phyloP scores from a whole-genome alignment of 2,329 filamentous ascomycete species.

The Escovopsis sp. region DNA sequence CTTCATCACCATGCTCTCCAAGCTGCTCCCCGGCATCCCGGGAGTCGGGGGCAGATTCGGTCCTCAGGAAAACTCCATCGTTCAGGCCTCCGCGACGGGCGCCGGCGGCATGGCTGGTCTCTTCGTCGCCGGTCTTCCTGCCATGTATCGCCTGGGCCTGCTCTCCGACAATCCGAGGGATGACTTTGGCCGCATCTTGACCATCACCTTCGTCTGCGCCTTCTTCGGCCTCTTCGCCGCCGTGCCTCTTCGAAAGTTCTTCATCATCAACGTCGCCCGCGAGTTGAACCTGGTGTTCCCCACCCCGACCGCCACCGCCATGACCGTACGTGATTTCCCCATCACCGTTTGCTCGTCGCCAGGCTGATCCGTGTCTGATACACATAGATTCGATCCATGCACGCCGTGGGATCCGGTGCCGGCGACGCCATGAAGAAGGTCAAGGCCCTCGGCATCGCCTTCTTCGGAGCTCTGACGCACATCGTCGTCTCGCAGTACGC shows the following conservation, averaged over 20 bases:
- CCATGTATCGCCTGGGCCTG: constrained; percentile 40
- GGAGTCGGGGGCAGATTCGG: constrained; percentile 39
- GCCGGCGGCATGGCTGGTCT: constrained; percentile 41
- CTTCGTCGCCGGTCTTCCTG: constrained; percentile 44
- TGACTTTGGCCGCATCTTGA: constrained; percentile 43
- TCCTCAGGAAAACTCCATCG: constrained; percentile 46
- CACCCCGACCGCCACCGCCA: constrained; percentile 41
- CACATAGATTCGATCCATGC: constrained; percentile 40
- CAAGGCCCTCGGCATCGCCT: constrained; percentile 36
- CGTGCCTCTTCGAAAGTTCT: constrained; percentile 50
- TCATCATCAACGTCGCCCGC: constrained; percentile 48
- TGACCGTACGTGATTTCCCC: constrained; percentile 21
- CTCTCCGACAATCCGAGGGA: constrained; percentile 31
- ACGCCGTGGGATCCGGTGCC: constrained; percentile 36
- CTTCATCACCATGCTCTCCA: constrained; percentile 37
- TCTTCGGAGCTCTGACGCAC: constrained; percentile 32
- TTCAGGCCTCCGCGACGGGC: constrained; percentile 43
- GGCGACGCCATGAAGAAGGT: constrained; percentile 39
- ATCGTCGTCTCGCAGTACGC: constrained; percentile 44
- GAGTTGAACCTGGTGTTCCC: constrained; percentile 46
- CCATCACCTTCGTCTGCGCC: constrained; percentile 44
- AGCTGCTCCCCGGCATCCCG: constrained; percentile 31
- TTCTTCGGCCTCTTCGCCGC: constrained; percentile 51
- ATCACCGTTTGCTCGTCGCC: no score
- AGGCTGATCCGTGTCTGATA: neutral